Evolutionary conservation across 1,284 basidiomycete species (phyloP), one percentile per base, ranked within the genome.

Genomic region (Ganoderma meredithae): DNA sequence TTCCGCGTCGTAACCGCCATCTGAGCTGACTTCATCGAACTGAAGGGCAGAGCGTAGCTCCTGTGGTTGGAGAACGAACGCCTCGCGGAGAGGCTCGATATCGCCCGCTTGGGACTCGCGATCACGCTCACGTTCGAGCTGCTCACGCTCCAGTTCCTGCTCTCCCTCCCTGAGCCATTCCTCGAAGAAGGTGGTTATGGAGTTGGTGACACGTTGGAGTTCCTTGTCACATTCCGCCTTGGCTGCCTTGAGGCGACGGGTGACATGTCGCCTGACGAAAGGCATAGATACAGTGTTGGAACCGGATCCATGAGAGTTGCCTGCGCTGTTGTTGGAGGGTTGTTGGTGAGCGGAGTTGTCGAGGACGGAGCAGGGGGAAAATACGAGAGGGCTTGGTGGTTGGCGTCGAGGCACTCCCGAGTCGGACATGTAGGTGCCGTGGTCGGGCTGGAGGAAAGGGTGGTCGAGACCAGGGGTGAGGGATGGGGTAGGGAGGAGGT

Each of bases 151-250:
- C 39, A 82, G 78, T 77, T 91, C 81, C 70, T 80, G 86, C 78
- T 94, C 92, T 68, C 83, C 86, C 71, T 93, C 90, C 63, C 92
- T 85, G 61, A 97, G 86, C 72, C 92, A 88, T 76, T 95, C 92
- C 81, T 99, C 97, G 74, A 98, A 98, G 82, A 95, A 98, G 39
- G 89, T 82, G 69, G 97, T 97, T 83, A 99, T 96, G 68, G 91
- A 94, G 78, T 94, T 92, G 64, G 97, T 94, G 76, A 98, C 94
- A 75, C 95, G 92, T 77, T 92, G 90, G 13, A 99, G 88, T 77
- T 98, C 96, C 82, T 94, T 94, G 86, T 99, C 96, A 83, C 97
- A 99, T 73, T 95, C 93, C 65, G 93, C 90, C 84, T 99, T 99
- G 68, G 97, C 96, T 0, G 92, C 92, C 80, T 93, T 94, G 79